Conservation (phyloP, 1,139 yeast genomes). For the Diutina neorugosa region DNA sequence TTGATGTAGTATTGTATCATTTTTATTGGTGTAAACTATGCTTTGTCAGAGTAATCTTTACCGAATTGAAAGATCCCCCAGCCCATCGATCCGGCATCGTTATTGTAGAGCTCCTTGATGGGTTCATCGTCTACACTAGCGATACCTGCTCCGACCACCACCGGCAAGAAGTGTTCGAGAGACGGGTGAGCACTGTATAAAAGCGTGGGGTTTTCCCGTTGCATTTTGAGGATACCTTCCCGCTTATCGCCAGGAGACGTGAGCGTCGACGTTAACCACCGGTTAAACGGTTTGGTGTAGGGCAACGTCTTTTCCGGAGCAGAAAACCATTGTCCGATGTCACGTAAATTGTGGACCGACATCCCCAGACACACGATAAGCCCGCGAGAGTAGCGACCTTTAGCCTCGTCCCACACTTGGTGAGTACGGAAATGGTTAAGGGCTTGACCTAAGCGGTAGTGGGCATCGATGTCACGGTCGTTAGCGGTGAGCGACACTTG, state of each 20-base stretch:
- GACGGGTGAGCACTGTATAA: constrained; percentile 57
- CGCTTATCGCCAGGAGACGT: constrained; percentile 5
- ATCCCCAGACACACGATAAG: constrained; percentile 57
- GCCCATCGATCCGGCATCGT: constrained; percentile 37
- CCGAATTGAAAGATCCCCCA: constrained; percentile 56
- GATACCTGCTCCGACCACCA: constrained; percentile 58
- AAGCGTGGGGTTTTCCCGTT: constrained; percentile 19
- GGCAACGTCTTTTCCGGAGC: constrained; percentile 22
- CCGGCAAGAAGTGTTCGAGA: constrained; percentile 60
- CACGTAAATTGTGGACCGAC: constrained; percentile 66
- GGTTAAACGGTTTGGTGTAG: constrained; percentile 40
- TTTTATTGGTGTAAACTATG: too few species aligned
- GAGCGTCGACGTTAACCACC: constrained; percentile 26
- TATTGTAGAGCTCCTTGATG: constrained; percentile 35
- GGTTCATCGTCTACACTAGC: constrained; percentile 18
- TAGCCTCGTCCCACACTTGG: constrained; percentile 19
- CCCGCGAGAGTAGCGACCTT: constrained; percentile 25
- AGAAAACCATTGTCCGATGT: constrained; percentile 20
- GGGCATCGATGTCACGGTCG: constrained; percentile 33
- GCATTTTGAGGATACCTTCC: constrained; percentile 15
- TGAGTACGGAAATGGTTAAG: constrained; percentile 39
- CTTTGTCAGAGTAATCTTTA: not conserved
- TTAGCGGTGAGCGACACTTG: constrained; percentile 52
- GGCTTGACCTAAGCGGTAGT: constrained; percentile 43
- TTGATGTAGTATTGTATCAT: too few species aligned